Evolutionary conservation across 2,329 filamentous ascomycete genomes (phyloP).

Genomic region (Xylariaceae sp.): DNA sequence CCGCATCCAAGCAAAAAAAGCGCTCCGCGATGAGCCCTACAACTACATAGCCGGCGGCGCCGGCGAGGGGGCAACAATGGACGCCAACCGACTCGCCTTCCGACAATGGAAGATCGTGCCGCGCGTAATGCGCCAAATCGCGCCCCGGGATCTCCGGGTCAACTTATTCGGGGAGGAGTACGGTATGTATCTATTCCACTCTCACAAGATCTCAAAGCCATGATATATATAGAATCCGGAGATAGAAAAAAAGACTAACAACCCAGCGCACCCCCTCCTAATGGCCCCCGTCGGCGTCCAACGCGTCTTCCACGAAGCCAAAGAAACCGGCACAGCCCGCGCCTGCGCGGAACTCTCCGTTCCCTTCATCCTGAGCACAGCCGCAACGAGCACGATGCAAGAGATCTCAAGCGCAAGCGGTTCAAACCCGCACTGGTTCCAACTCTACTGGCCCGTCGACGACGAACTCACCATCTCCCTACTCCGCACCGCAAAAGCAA

Average conservation of each 20-base stretch:
- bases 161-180: constrained; percentile 47
- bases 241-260: too few relatives aligned
- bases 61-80: constrained; percentile 56
- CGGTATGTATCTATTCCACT: constrained; percentile 32
- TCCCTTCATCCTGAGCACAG: constrained; percentile 64
- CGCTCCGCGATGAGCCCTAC: constrained; percentile 45
- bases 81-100: constrained; percentile 55
- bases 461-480: constrained; percentile 62
- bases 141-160: constrained; percentile 36
- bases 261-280: constrained; percentile 45
- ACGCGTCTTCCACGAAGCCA: constrained; percentile 59
- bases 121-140: constrained; percentile 43
- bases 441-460: constrained; percentile 67
- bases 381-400: constrained; percentile 58
- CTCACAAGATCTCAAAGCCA: too few relatives aligned
- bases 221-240: too few relatives aligned
- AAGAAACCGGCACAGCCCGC: constrained; percentile 58
- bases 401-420: constrained; percentile 57
- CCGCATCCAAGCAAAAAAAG: constrained; percentile 48
- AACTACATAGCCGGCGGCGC: constrained; percentile 60
- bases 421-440: constrained; percentile 60
- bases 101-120: constrained; percentile 44
- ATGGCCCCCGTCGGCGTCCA: constrained; percentile 68
- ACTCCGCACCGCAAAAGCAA: constrained; percentile 54
- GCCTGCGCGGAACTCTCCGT: constrained; percentile 56